A percentile compares a stretch with the other conserved stretches of the same genome.
Conservation (phyloP, 768 basidiomycete species). For the Rhizopogon vinicolor region DNA sequence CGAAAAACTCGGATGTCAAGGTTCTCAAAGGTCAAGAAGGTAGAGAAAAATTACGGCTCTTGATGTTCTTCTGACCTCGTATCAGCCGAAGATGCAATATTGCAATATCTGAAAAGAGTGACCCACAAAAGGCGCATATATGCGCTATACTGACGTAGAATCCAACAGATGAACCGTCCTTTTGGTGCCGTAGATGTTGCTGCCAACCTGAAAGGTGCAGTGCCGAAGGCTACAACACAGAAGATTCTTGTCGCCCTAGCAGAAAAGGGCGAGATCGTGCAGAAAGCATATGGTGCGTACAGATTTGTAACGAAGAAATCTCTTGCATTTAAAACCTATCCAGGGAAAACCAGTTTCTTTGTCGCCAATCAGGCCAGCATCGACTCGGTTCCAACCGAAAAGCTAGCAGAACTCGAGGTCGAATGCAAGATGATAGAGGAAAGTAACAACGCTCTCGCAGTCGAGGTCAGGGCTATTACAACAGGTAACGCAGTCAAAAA, state of each 20-base stretch:
- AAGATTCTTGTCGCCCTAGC: constrained; percentile 80
- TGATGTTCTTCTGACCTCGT: background rate
- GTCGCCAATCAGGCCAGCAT: constrained; percentile 78
- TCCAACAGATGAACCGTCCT: constrained; percentile 81
- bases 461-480: constrained; percentile 45
- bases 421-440: constrained; percentile 58
- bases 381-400: constrained; percentile 57
- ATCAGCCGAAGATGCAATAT: constrained; percentile 67
- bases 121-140: constrained; percentile 7
- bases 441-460: constrained; percentile 47
- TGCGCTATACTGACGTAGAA: background rate
- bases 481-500: constrained; percentile 13
- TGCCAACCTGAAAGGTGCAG: constrained; percentile 86
- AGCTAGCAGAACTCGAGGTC: constrained; percentile 54
- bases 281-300: constrained; percentile 75
- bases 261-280: constrained; percentile 78
- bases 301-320: constrained; percentile 1
- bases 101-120: constrained; percentile 78
- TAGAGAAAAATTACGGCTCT: constrained; percentile 9
- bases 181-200: constrained; percentile 90
- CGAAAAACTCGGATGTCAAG: constrained; percentile 47
- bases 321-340: background rate
- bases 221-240: constrained; percentile 79
- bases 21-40: constrained; percentile 77
- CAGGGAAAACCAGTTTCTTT: constrained; percentile 85